These are phyloP conservation scores for Lactifluus echinatus DNA, from an alignment of 768 basidiomycete species.

Conservation along the genomic window DNA sequence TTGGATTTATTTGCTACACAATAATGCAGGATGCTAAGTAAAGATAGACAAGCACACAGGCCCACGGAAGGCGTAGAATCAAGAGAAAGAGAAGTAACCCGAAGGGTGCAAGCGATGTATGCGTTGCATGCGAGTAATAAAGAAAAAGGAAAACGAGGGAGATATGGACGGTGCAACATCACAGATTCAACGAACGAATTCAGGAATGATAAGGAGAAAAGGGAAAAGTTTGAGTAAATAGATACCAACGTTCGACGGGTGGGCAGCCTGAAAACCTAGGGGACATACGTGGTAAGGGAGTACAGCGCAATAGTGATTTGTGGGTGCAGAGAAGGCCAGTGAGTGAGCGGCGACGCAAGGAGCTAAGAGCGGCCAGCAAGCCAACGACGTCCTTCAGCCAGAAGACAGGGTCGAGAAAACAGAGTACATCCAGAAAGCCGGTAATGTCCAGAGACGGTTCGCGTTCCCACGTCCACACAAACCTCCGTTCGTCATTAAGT, in stretches of 20 bases:
- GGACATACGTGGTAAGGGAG: background rate
- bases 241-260: background rate
- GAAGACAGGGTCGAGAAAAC: background rate
- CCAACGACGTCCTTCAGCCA: background rate
- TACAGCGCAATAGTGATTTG: background rate
- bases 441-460: background rate
- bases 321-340: background rate
- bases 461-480: background rate
- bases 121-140: background rate
- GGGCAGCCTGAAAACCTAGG: background rate
- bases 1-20: background rate
- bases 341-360: background rate
- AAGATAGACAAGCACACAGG: background rate
- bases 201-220: background rate
- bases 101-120: background rate
- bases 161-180: background rate
- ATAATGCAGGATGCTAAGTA: background rate
- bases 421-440: background rate
- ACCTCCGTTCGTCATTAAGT: slow-evolving; percentile 1
- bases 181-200: background rate
- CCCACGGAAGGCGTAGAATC: background rate
- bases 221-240: background rate
- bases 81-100: background rate
- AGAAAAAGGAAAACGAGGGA: background rate
- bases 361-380: background rate